These are phyloP conservation scores for Ogataea salicorniae DNA, from an alignment of 805 yeast species.

Conservation along the genomic window DNA sequence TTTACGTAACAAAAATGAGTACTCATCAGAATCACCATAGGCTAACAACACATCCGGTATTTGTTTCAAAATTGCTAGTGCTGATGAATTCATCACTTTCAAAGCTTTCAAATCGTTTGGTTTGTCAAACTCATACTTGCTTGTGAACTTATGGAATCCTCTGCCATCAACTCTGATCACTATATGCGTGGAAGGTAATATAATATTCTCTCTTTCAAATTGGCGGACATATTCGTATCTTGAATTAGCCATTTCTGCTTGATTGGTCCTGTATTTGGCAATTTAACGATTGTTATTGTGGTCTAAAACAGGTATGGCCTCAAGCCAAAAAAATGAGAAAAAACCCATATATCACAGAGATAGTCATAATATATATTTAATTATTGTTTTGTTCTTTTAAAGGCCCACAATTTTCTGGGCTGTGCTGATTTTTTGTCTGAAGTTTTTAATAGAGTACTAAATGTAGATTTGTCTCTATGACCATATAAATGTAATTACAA, in stretches of 20 bases:
- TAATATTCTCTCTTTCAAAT: constrained; percentile 68
- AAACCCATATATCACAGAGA: too few relatives aligned
- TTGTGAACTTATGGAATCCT: constrained; percentile 85
- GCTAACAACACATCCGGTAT: constrained; percentile 75
- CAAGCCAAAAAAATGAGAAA: too few relatives aligned
- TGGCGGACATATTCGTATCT: constrained; percentile 79
- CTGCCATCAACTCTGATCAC: constrained; percentile 89
- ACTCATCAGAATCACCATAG: constrained; percentile 95
- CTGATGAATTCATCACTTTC: constrained; percentile 76
- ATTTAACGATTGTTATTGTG: too few relatives aligned
- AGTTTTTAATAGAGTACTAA: too few relatives aligned
- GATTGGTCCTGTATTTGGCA: neutral
- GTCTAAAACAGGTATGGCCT: too few relatives aligned
- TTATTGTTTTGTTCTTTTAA: too few relatives aligned
- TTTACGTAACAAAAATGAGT: constrained; percentile 67
- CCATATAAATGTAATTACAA: too few relatives aligned
- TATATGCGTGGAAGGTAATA: constrained; percentile 77
- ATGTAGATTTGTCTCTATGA: too few relatives aligned
- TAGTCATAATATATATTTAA: too few relatives aligned
- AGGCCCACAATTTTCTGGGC: too few relatives aligned
- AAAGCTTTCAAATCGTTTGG: constrained; percentile 85
- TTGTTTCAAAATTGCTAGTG: constrained; percentile 53
- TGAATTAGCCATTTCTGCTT: constrained; percentile 67
- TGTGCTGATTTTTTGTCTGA: too few relatives aligned
- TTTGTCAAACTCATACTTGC: constrained; percentile 66